Percentiles rank a stretch among this genome's conserved stretches.
Conservation (phyloP, 805 yeast genomes). For the Teunomyces cretensis region DNA sequence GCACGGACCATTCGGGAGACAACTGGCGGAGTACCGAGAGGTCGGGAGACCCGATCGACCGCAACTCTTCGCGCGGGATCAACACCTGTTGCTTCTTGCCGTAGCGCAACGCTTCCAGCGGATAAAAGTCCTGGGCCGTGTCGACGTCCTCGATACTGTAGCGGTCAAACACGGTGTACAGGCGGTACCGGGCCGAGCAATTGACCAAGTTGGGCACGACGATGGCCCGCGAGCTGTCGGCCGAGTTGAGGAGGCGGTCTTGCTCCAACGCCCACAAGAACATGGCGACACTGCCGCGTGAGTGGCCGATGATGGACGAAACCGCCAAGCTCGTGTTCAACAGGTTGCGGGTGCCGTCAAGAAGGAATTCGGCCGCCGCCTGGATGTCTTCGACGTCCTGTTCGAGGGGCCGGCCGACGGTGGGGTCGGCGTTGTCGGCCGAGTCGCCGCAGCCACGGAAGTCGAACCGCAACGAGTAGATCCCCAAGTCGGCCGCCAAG, state of each 20-base stretch:
- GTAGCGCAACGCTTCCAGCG: conserved; percentile 42
- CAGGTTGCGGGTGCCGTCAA: conserved; percentile 29
- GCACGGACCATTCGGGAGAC: conserved; percentile 48
- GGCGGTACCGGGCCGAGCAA: conserved; percentile 68
- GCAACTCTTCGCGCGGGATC: conserved; percentile 51
- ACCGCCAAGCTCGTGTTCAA: conserved; percentile 45
- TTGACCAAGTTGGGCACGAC: conserved; percentile 68
- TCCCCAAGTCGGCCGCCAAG: conserved; percentile 59
- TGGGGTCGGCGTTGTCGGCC: conserved; percentile 41
- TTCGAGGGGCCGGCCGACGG: conserved; percentile 53
- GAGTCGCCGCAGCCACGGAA: conserved; percentile 86
- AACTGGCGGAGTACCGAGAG: conserved; percentile 41
- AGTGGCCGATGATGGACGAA: conserved; percentile 69
- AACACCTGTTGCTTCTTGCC: conserved; percentile 46
- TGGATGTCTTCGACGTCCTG: conserved; percentile 73
- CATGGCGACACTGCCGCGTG: conserved; percentile 77
- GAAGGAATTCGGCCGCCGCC: conserved; percentile 29
- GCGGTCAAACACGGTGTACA: conserved; percentile 45
- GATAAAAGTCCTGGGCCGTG: conserved; percentile 9
- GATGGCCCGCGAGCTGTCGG: conserved; percentile 27
- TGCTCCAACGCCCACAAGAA: conserved; percentile 64
- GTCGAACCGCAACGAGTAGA: conserved; percentile 72
- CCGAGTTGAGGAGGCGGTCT: conserved; percentile 30
- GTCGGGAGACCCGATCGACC: conserved; percentile 50
- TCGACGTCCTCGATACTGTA: conserved; percentile 23